Evolutionary conservation across 257 asterid genomes (phyloP).

Genomic region (Solanum dulcamara): DNA sequence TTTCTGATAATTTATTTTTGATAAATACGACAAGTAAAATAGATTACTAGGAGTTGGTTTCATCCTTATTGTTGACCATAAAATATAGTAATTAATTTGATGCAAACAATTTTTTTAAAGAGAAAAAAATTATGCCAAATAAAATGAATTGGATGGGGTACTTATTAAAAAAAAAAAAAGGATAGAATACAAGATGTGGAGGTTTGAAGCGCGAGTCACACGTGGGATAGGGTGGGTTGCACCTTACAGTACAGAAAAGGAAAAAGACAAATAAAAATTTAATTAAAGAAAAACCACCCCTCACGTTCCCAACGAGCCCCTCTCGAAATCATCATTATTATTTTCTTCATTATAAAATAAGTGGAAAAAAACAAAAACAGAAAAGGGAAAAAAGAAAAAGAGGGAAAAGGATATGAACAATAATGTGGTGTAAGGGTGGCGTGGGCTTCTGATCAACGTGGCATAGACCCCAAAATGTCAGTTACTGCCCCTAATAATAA

Average conservation of each 20-base stretch:
- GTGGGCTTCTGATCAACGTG: slow-evolving; percentile 17
- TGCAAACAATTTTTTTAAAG: too few species aligned
- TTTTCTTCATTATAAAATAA: neutral
- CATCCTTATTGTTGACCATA: too few species aligned
- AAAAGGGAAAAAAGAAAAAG: neutral
- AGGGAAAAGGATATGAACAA: neutral
- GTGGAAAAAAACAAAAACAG: neutral
- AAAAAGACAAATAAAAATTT: neutral
- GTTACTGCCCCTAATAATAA: slow-evolving; percentile 16
- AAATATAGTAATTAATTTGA: too few species aligned
- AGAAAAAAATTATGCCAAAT: too few species aligned
- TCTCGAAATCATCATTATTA: neutral
- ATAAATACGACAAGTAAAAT: too few species aligned
- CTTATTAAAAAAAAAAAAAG: too few species aligned
- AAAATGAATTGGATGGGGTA: too few species aligned
- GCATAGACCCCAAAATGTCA: slow-evolving; percentile 14
- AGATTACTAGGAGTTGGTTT: too few species aligned
- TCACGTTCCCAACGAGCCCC: neutral
- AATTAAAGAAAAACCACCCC: neutral
- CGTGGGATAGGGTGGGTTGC: slow-evolving; percentile 36
- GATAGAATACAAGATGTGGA: neutral
- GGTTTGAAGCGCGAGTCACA: slow-evolving; percentile 22
- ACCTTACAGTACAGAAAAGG: neutral
- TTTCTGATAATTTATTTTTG: too few species aligned
- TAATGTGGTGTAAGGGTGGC: neutral